Evolutionary conservation across 331 rosid species (phyloP).

Genomic region (Telfairia occidentalis): DNA sequence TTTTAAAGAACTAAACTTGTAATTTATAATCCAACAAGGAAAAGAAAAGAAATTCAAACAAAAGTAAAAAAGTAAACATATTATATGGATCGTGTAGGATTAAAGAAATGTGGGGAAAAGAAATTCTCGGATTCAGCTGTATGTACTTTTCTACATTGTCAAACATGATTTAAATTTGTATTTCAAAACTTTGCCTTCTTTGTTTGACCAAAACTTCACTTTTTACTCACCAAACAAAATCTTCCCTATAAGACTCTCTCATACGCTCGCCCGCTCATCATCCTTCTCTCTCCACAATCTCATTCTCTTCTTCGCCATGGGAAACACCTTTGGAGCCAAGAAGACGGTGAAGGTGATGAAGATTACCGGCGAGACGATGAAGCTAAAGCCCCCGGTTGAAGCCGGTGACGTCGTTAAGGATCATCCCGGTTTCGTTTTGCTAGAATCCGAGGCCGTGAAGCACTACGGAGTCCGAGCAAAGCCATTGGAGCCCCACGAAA

Average conservation of each 20-base stretch:
- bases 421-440: constrained; percentile 55
- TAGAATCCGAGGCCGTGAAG: constrained; percentile 73
- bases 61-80: not conserved
- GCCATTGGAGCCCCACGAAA: constrained; percentile 39
- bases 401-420: constrained; percentile 45
- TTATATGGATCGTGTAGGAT: not conserved
- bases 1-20: no score
- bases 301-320: constrained; percentile 26
- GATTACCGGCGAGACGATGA: constrained; percentile 65
- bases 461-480: constrained; percentile 69
- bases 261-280: not conserved
- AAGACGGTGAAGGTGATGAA: constrained; percentile 70
- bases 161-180: not conserved
- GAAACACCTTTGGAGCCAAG: constrained; percentile 62
- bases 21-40: no score
- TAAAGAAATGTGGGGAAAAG: not conserved
- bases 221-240: not conserved
- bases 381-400: constrained; percentile 43
- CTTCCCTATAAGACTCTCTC: not conserved
- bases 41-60: no score
- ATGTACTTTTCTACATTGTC: constrained; percentile 25
- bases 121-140: no score
- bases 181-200: constrained; percentile 40
- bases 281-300: not conserved
- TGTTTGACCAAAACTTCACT: constrained; percentile 44